Conservation (phyloP, 257 asterid genomes). For the Solanum neorickii region DNA sequence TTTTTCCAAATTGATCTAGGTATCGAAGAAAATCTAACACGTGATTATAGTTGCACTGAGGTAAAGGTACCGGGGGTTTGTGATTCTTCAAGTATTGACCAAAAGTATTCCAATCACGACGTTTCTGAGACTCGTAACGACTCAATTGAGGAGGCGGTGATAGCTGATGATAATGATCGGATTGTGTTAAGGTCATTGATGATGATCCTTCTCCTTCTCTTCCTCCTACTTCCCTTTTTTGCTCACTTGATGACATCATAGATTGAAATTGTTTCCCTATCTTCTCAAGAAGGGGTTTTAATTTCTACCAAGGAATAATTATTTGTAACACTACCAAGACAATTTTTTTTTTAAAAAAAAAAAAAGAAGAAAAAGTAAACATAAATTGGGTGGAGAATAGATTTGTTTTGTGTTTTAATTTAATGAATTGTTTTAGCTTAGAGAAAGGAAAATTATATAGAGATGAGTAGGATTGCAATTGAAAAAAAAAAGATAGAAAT, state of each 20-base stretch:
- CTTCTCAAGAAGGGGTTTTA: neutral
- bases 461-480: neutral
- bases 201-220: slow-evolving; percentile 32
- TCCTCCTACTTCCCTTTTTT: slow-evolving; percentile 25
- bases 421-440: neutral
- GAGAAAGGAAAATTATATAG: neutral
- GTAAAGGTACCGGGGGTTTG: slow-evolving; percentile 55
- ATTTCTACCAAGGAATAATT: neutral
- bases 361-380: neutral
- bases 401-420: neutral
- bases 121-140: slow-evolving; percentile 77
- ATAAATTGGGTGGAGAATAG: neutral
- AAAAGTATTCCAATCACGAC: slow-evolving; percentile 91
- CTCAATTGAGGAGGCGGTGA: slow-evolving; percentile 34
- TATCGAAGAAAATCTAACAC: slow-evolving; percentile 64
- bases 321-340: neutral
- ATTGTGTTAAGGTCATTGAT: neutral
- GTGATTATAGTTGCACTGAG: slow-evolving; percentile 65
- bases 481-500: neutral
- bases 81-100: slow-evolving; percentile 76
- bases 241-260: slow-evolving; percentile 44
- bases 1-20: slow-evolving; percentile 84
- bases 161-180: neutral
- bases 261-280: neutral
- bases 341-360: neutral